phyloP scores from a whole-genome alignment of 352 stramenopile species.

The Vaucheria bursata region DNA sequence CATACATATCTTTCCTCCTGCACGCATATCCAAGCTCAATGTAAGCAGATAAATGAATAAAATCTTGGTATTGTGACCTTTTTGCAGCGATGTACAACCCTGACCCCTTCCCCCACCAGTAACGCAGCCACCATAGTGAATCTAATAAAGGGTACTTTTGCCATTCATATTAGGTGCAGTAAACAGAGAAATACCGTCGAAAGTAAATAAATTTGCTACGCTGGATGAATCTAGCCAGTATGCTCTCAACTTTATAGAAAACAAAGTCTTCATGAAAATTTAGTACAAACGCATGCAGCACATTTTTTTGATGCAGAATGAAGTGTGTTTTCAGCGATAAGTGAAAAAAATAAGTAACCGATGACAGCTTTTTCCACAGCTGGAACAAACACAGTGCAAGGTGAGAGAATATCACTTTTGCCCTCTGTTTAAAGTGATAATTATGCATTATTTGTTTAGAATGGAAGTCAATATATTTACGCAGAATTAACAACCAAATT shows the following conservation, averaged over 20 bases:
- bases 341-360: no score
- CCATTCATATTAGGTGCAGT: constrained; percentile 70
- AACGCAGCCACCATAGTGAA: constrained; percentile 58
- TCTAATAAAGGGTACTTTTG: constrained; percentile 67
- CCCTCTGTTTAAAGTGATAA: no score
- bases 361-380: neutral
- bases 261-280: constrained; percentile 22
- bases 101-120: constrained; percentile 52
- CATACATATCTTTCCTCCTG: constrained; percentile 47
- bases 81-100: neutral
- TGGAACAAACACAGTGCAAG: no score
- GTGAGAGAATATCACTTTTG: no score
- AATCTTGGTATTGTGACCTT: constrained; percentile 51
- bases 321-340: no score
- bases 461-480: no score
- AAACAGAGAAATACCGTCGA: constrained; percentile 52
- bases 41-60: constrained; percentile 63
- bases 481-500: no score
- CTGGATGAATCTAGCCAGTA: constrained; percentile 48
- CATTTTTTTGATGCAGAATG: no score
- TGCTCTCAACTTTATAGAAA: constrained; percentile 31
- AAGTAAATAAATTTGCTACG: constrained; percentile 47
- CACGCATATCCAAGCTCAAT: constrained; percentile 60
- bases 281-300: no score
- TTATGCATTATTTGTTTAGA: no score